Base-by-base conservation (phyloP, 495 filamentous ascomycete genomes). In the Immersiella caudata region DNA sequence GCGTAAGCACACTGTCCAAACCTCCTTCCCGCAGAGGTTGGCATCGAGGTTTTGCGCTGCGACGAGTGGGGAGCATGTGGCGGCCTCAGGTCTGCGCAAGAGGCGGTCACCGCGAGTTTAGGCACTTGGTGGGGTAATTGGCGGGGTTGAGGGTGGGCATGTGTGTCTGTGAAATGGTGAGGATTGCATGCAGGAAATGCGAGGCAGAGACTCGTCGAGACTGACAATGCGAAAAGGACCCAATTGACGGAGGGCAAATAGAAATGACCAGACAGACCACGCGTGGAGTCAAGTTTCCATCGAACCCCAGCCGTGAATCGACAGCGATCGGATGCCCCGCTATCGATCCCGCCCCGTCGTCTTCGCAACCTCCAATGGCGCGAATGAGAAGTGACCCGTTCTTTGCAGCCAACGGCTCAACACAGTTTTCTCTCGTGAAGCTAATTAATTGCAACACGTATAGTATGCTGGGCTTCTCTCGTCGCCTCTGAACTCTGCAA, bases 61-160 rank as follows among this genome's bases (percentile, higher is more conserved):
- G 51, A 60, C 33, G 35, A 33, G 29, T 8, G 36, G 22, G 20
- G 60, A 25, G 52, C 21, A 25, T 46, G 50, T 46, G 36, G 58
- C 46, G 63, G 25, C 60, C 40, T 46, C 16, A 46, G 40, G 40
- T 46, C 40, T 46, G 40, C 40, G 40, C 5, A 46, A 68, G 69
- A 71, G 66, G 72, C 72, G 72, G 72, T 72, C 72, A 68, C 67
- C 66, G 63, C 29, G 29, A 61, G 50, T 25, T 25, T 50, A 52
- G 51, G 35, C 24, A 58, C 52, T 50, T 29, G 26, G 62, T 40
- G 64, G 67, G 60, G 61, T 59, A 58, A 67, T 71, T 71, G 71
- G 64, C 59, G 40, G 59, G 67, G 60, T 58, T 27, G 21, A 46
- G 9, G 40, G 40, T 18, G 40, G 40, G 40, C 11, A 14, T 49